These are phyloP conservation scores for Sporobolomyces phaffii DNA, from an alignment of 768 basidiomycete species.

Conservation along the genomic window DNA sequence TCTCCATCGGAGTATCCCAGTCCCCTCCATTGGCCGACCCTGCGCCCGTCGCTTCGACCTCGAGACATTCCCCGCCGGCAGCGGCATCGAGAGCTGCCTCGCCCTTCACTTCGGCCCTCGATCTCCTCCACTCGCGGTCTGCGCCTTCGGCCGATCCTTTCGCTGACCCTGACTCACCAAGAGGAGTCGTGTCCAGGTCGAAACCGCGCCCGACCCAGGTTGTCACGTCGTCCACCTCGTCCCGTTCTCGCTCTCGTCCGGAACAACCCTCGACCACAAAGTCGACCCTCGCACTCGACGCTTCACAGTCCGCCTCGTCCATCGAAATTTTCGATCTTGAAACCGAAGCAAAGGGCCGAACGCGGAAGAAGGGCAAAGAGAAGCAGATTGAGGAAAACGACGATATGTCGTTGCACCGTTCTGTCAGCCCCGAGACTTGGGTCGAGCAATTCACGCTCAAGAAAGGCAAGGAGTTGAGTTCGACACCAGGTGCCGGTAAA, in stretches of 20 bases:
- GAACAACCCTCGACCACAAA: too few species aligned
- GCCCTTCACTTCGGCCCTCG: slow-evolving; percentile 19
- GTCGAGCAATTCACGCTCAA: neutral
- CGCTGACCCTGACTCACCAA: neutral
- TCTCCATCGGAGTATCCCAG: neutral
- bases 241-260: neutral
- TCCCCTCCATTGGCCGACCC: too few species aligned
- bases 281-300: neutral
- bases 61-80: neutral
- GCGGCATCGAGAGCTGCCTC: neutral
- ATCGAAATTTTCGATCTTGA: neutral
- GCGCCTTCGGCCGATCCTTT: neutral
- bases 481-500: too few species aligned
- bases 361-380: neutral
- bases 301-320: neutral
- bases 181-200: neutral
- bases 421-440: neutral
- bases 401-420: neutral
- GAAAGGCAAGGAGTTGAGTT: neutral
- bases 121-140: slow-evolving; percentile 2
- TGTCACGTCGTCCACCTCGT: neutral
- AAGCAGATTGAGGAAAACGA: neutral
- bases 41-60: neutral
- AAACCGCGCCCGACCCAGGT: neutral
- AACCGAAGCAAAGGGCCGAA: neutral